Conservation (phyloP, 1,139 yeast genomes). For the Hyphopichia wangnamkhiaoensis region DNA sequence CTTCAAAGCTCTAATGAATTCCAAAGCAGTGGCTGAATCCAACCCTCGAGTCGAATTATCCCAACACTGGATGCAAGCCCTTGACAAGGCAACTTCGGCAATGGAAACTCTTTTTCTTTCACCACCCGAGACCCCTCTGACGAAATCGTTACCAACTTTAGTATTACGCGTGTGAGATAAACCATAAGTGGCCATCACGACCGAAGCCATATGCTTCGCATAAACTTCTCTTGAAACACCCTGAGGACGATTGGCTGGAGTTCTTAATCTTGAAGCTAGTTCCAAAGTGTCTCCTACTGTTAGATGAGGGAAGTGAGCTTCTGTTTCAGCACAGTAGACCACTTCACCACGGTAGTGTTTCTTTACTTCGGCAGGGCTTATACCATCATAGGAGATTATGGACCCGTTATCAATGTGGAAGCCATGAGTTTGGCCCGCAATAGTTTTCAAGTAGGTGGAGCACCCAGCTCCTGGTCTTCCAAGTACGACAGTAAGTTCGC, state of each 20-base stretch:
- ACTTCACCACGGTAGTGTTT: slow-evolving; percentile 57
- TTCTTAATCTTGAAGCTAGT: slow-evolving; percentile 64
- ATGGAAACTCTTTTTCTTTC: slow-evolving; percentile 82
- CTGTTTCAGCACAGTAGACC: slow-evolving; percentile 71
- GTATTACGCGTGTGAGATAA: slow-evolving; percentile 68
- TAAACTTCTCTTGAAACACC: slow-evolving; percentile 59
- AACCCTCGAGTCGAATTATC: slow-evolving; percentile 54
- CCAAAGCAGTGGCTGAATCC: slow-evolving; percentile 51
- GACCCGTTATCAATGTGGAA: slow-evolving; percentile 59
- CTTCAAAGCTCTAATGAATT: slow-evolving; percentile 44
- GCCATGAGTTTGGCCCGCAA: slow-evolving; percentile 73
- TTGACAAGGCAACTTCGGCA: slow-evolving; percentile 26
- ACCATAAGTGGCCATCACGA: slow-evolving; percentile 74
- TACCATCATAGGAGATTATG: slow-evolving; percentile 34
- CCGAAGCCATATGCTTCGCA: slow-evolving; percentile 64
- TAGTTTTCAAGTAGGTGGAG: slow-evolving; percentile 71
- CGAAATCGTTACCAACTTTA: slow-evolving; percentile 68
- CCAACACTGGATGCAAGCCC: slow-evolving; percentile 41
- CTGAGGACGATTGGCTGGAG: slow-evolving; percentile 64
- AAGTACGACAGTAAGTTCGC: slow-evolving; percentile 73
- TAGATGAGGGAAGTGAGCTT: slow-evolving; percentile 70
- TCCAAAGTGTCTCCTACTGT: slow-evolving; percentile 71
- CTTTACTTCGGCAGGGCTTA: slow-evolving; percentile 26
- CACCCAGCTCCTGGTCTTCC: slow-evolving; percentile 90
- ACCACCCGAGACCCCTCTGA: slow-evolving; percentile 85